Evolutionary conservation across 805 yeast species (phyloP).

Genomic region (Deakozyma indianensis): DNA sequence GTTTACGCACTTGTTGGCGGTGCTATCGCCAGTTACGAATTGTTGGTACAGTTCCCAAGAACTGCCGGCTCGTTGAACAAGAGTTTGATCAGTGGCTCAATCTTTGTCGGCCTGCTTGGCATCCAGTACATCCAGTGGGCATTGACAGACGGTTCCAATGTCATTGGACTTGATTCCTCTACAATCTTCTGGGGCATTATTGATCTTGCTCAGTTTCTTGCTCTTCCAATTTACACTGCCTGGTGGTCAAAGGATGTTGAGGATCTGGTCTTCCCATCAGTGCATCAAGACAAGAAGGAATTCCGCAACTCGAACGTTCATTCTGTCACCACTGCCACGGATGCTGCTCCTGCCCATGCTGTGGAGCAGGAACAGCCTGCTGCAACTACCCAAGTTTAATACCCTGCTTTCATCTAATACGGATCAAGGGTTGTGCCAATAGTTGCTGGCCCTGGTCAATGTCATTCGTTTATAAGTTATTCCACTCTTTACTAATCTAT

Average conservation of each 20-base stretch:
- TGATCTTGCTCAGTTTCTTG: constrained; percentile 32
- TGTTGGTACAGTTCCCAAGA: constrained; percentile 9
- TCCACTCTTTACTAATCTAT: no score
- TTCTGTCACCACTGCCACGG: constrained; percentile 9
- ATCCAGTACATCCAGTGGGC: constrained; percentile 40
- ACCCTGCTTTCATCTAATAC: no score
- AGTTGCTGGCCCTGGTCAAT: no score
- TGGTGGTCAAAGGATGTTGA: constrained; percentile 11
- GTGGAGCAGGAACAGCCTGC: constrained; percentile 3
- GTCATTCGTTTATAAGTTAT: no score
- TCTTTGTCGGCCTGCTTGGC: constrained; percentile 26
- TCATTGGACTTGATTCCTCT: constrained; percentile 42
- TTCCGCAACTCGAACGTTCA: constrained; percentile 2
- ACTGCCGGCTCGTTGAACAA: constrained; percentile 7
- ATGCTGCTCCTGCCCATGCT: constrained; percentile 5
- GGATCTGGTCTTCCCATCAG: constrained; percentile 12
- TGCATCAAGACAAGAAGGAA: constrained; percentile 10
- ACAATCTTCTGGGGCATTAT: constrained; percentile 45
- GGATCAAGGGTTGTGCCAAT: no score
- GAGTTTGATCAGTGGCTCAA: constrained; percentile 5
- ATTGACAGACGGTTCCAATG: constrained; percentile 49
- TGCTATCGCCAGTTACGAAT: constrained; percentile 16
- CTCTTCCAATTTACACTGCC: constrained; percentile 12
- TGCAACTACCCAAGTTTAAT: constrained; percentile 3
- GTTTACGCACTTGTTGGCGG: constrained; percentile 36